Percentiles rank a stretch among this genome's conserved stretches.
phyloP scores from a whole-genome alignment of 2,329 filamentous ascomycete genomes.

The Verticillium albo-atrum region DNA sequence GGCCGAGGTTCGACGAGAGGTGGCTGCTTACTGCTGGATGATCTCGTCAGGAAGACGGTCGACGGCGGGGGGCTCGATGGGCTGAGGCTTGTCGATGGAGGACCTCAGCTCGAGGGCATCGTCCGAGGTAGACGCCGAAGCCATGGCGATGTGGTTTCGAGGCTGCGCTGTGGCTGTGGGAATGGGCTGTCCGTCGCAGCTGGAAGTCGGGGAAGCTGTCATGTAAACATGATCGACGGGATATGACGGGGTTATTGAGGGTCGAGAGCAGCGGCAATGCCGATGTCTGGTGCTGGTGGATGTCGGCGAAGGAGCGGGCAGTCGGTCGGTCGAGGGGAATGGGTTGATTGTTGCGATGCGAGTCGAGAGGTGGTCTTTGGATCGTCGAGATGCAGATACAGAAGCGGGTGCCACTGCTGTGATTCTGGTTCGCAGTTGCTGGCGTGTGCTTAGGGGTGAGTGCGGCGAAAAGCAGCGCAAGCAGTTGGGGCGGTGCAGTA shows the following conservation, averaged over 20 bases:
- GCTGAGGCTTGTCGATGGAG: constrained; percentile 27
- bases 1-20: too few relatives aligned
- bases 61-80: constrained; percentile 36
- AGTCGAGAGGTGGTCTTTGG: neutral
- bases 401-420: too few relatives aligned
- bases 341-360: too few relatives aligned
- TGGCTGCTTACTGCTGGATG: constrained; percentile 54
- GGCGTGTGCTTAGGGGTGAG: neutral
- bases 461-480: neutral
- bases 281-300: neutral
- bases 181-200: neutral
- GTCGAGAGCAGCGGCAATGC: neutral
- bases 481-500: neutral
- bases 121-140: neutral
- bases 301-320: neutral
- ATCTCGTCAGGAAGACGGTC: constrained; percentile 62
- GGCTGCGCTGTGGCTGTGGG: neutral
- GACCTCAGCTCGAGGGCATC: constrained; percentile 7
- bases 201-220: neutral
- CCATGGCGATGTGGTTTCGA: neutral
- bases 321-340: too few relatives aligned
- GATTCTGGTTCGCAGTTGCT: neutral
- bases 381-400: too few relatives aligned
- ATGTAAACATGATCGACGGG: neutral
- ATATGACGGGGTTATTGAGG: neutral